Base-by-base conservation (phyloP, 208 protist species). In the Trypanosoma platydactyli region DNA sequence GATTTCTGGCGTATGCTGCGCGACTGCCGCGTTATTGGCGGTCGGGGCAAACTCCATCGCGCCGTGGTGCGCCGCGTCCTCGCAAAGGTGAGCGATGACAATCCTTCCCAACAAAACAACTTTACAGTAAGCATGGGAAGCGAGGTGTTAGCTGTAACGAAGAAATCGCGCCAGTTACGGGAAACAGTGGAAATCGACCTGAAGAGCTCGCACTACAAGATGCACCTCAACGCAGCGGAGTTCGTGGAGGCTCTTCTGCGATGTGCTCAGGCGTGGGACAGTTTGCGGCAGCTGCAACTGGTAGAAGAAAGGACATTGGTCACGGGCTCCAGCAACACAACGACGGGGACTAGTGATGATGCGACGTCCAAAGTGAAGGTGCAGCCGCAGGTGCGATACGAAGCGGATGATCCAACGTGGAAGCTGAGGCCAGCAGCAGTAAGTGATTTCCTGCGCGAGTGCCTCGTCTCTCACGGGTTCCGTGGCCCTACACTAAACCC, bases 201-300 rank as follows among this genome's bases (percentile, higher is more conserved):
- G 12, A 77, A 78, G 35, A 12, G 57, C 41, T 71, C 86, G 50
- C 65, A 78, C 40, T 83, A 79, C 6, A 79, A 79, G 18, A 55
- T 88, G 45, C 86, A 77, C 55, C 61, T 93, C 56, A 76, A 74
- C 62, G 65, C 77, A 35, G 46, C 78, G 5, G 81, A 88, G 73
- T 93, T 93, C 48, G 66, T 81, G 16, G 85, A 93, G 61, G 71
- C 83, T 12, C 29, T 93, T 5, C 68, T 93, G 0, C 83, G 83
- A 9, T 83, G 85, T 25, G 87, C 84, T 6, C 83, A 88, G 40
- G 71, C 64, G 59, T 93, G 87, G 87, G 79, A 88, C 68, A 76
- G 73, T 16, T 58, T 81, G 46, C 71, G 44, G 38, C 59, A 67
- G n/a, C 68, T n/a, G 5, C 59, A 68, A 60, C 54, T 77, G 56